Base-by-base conservation (phyloP, 495 filamentous ascomycete genomes). In the Penicillium odoratum region DNA sequence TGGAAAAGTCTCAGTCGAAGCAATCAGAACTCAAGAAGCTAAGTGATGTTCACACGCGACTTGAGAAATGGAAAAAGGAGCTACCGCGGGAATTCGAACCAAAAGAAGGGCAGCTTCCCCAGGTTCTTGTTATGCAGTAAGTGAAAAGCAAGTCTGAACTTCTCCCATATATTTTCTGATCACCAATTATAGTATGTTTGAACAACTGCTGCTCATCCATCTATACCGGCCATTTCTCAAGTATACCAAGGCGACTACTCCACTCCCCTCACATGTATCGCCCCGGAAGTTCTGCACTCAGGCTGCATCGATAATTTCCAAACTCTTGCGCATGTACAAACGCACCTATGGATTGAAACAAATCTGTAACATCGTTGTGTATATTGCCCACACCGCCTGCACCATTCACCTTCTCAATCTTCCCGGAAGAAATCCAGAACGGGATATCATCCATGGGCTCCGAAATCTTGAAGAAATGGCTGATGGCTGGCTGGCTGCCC, bases 181-280 rank as follows among this genome's bases (percentile, higher is more conserved):
- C 38, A 0, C 31, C 38, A 30, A 51, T 0, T 4, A 18, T 61
- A 96, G 92, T 77, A 97, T 98, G 94, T 93, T 98, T 72, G 95
- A 92, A 70, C 93, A 98, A 64, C 82, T 97, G 2, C 88, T 97
- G 38, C 94, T 93, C 67, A 97, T 98, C 58, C 95, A 98, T 63
- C 86, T 98, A 8, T 98, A 96, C 76, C 90, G 94, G 5, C 93
- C 94, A 0, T 98, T 98, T 70, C 81, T 98, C 36, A 95, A 93
- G 70, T 97, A 97, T 69, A 88, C 85, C 10, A 88, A 85, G 53
- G 71, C 82, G 18, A 87, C 82, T 6, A 94, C 93, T 5, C 91
- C 94, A 0, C 81, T 97, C 0, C 92, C 95, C 6, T 69, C 87
- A 7, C 88, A 96, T 70, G 90, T 97, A 28, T 97, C 93, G 8